phyloP scores from a whole-genome alignment of 768 basidiomycete genomes.

The Rhodotorula graminis region DNA sequence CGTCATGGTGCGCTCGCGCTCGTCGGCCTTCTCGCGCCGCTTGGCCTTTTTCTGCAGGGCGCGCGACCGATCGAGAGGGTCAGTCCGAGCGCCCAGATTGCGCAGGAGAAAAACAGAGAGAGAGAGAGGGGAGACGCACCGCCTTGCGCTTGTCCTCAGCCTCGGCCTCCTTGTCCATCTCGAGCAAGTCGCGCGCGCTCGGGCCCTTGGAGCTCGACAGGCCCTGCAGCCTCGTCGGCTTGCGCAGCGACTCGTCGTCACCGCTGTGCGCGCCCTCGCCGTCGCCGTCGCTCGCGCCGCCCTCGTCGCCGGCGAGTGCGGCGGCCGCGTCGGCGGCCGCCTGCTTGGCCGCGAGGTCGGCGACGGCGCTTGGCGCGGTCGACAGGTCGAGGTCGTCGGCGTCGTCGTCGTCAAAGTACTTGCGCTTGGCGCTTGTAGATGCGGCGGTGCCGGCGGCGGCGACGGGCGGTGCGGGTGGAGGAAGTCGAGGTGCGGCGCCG shows the following conservation, averaged over 20 bases:
- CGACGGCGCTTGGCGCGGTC: slow-evolving; percentile 21
- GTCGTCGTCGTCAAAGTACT: slow-evolving; percentile 33
- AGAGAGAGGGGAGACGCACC: slow-evolving; percentile 47
- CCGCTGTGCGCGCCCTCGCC: slow-evolving; percentile 49
- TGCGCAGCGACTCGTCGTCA: slow-evolving; percentile 39
- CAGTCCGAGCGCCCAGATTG: too few relatives aligned
- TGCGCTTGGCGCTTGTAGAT: slow-evolving; percentile 12
- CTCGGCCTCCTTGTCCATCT: slow-evolving; percentile 65
- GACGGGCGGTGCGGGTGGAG: not conserved
- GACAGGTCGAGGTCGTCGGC: not conserved
- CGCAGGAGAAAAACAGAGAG: not conserved
- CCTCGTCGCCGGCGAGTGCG: slow-evolving; percentile 6
- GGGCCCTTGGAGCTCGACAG: slow-evolving; percentile 68
- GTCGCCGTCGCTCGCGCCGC: slow-evolving; percentile 47
- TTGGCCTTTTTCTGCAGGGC: slow-evolving; percentile 22
- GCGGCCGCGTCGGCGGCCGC: slow-evolving; percentile 9
- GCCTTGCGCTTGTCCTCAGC: slow-evolving; percentile 65
- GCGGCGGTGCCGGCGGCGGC: not conserved
- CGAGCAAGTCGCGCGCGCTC: slow-evolving; percentile 75
- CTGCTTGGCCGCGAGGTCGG: slow-evolving; percentile 27
- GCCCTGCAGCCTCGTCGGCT: slow-evolving; percentile 61
- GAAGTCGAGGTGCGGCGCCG: not conserved
- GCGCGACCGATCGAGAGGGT: not conserved
- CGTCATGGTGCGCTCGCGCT: slow-evolving; percentile 4
- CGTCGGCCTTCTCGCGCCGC: not conserved